A percentile compares a stretch with the other conserved stretches of the same genome.
phyloP scores from a whole-genome alignment of 2,329 filamentous ascomycete genomes.

The Paecilomyces formosus region DNA sequence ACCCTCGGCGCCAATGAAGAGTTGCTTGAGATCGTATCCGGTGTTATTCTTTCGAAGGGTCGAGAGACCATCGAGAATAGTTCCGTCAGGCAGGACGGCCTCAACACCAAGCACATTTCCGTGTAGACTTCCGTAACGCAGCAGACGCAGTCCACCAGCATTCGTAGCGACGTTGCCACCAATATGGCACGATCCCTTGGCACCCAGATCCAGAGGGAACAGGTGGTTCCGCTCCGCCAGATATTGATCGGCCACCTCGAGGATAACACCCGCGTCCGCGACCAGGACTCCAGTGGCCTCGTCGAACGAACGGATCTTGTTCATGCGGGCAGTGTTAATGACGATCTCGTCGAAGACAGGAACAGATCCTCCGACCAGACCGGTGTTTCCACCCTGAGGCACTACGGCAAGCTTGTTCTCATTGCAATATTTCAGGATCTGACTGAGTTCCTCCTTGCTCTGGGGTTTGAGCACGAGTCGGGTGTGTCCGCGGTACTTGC shows the following conservation, averaged over 20 bases:
- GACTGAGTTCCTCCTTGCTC: constrained; percentile 80
- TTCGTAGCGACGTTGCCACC: constrained; percentile 96
- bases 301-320: constrained; percentile 84
- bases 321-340: constrained; percentile 84
- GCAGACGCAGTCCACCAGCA: constrained; percentile 78
- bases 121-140: constrained; percentile 91
- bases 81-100: constrained; percentile 88
- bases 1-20: constrained; percentile 93
- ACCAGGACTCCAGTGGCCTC: constrained; percentile 86
- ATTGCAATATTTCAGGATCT: constrained; percentile 91
- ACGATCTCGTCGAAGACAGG: constrained; percentile 99
- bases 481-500: constrained; percentile 90
- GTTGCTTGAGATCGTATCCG: constrained; percentile 92
- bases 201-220: constrained; percentile 94
- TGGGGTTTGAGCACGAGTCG: constrained; percentile 79
- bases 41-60: constrained; percentile 97
- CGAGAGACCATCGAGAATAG: constrained; percentile 79
- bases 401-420: constrained; percentile 86
- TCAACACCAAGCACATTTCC: constrained; percentile 89
- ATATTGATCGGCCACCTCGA: constrained; percentile 82
- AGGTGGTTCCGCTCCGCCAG: constrained; percentile 77
- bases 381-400: constrained; percentile 94
- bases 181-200: constrained; percentile 94
- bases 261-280: constrained; percentile 81
- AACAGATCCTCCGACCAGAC: constrained; percentile 88